phyloP scores from a whole-genome alignment of 1,139 yeast species.

The Blastobotrys serpentis region DNA sequence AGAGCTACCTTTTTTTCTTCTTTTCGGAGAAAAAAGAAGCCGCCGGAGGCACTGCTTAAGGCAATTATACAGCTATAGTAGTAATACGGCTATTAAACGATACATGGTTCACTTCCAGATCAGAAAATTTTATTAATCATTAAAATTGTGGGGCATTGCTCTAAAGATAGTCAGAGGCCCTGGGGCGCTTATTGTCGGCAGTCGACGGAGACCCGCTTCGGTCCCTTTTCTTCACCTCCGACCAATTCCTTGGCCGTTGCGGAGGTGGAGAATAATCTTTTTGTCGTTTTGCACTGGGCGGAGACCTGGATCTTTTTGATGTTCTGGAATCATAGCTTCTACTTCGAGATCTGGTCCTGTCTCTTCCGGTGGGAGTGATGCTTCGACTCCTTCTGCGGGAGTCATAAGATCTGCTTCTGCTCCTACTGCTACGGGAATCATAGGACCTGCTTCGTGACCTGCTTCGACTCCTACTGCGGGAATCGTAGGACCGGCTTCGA shows the following conservation, averaged over 20 bases:
- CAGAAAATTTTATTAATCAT: no score
- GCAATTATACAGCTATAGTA: no score
- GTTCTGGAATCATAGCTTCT: constrained; percentile 27
- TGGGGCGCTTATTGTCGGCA: constrained; percentile 14
- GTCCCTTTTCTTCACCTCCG: constrained; percentile 7
- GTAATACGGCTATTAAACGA: no score
- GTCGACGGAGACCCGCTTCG: constrained; percentile 15
- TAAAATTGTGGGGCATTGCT: no score
- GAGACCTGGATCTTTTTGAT: not conserved
- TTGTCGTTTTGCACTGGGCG: no score
- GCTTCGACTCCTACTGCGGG: constrained; percentile 11
- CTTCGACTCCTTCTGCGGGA: constrained; percentile 12
- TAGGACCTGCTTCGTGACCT: constrained; percentile 19
- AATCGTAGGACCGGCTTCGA: constrained; percentile 3
- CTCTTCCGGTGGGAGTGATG: not conserved
- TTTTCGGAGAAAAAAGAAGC: no score
- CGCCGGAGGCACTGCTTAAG: no score
- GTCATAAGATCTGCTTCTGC: no score
- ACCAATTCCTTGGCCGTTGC: constrained; percentile 8
- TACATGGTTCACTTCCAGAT: no score
- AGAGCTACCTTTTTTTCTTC: no score
- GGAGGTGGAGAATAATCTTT: constrained; percentile 6
- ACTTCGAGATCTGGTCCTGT: constrained; percentile 7
- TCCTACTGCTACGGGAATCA: no score
- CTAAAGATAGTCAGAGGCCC: constrained; percentile 21